Base-by-base conservation (phyloP, 805 yeast species). In the Starmerella floricola region DNA sequence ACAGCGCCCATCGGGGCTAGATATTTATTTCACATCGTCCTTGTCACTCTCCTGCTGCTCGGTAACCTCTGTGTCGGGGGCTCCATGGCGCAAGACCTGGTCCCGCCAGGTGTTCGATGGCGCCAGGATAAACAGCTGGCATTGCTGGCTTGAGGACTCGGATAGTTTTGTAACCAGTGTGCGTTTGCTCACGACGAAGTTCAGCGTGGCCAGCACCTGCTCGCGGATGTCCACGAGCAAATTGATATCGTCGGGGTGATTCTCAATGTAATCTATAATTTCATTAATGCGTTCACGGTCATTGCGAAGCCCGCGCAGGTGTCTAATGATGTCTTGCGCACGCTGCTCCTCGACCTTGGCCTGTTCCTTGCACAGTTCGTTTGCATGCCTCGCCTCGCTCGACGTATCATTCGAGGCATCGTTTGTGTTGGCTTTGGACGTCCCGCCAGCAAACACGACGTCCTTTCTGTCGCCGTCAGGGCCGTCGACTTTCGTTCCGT, bases 281-380 rank as follows among this genome's bases (percentile, higher is more conserved):
- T 38, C 44, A 12, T 44, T 46, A 16, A 41, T 40, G 16, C 39
- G 32, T 34, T 53, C 56, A 19, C 58, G 53, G 47, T 53, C 58
- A 36, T 54, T 53, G 35, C 55, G 49, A 32, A 46, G 36, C 11
- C 15, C 15, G 31, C n/a, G 12, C 23, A 48, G 17, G n/a, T 17
- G 8, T 26, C 6, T 30, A 13, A 38, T 3, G n/a, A 36, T 28
- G 12, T 28, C 34, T 34, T 28, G 21, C 10, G 35, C 39, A 10
- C 26, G 26, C 10, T 10, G 26, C 26, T 23, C 19, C 11, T 11
- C 34, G 6, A 4, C 30, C 13, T 6, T 15, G 30, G n/a, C 13
- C 15, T 4, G 15, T 27, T 6, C n/a, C 30, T 27, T 8, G 5
- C n/a, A 4, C 15, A 27, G 27, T 24, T 24, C 34, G 17, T 29